Evolutionary conservation across 495 filamentous ascomycete species (phyloP).

Genomic region (Tuber aestivum): DNA sequence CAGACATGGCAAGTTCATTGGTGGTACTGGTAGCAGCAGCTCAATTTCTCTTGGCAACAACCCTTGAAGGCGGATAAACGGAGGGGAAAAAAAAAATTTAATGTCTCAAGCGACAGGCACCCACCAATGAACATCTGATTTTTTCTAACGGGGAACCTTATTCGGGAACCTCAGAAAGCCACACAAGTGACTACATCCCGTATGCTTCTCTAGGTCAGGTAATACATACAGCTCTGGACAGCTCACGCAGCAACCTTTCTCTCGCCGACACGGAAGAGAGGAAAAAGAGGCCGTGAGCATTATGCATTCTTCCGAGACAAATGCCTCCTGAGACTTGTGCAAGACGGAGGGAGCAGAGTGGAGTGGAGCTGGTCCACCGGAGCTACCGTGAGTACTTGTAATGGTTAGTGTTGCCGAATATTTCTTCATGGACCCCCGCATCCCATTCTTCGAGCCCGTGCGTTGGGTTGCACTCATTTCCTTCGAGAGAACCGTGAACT

Average conservation of each 20-base stretch:
- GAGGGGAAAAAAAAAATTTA: constrained; percentile 21
- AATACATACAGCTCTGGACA: constrained; percentile 4
- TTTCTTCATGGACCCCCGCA: background rate
- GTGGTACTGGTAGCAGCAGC: background rate
- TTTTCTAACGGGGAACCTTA: background rate
- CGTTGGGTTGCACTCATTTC: constrained; percentile 24
- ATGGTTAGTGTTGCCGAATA: background rate
- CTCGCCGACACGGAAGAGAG: background rate
- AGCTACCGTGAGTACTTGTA: too few species aligned
- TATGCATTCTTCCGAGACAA: background rate
- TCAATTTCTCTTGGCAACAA: constrained; percentile 11
- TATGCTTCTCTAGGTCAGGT: background rate
- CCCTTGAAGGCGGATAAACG: constrained; percentile 36
- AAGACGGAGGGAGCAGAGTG: background rate
- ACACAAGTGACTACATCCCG: background rate
- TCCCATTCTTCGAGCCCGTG: constrained; percentile 20
- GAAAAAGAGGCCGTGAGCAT: background rate
- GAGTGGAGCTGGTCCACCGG: background rate
- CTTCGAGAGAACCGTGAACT: background rate
- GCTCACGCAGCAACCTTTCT: constrained; percentile 5
- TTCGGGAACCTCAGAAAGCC: background rate
- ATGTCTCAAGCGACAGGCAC: constrained; percentile 34
- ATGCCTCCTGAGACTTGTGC: background rate
- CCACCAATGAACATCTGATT: constrained; percentile 22
- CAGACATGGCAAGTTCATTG: background rate